Percentiles rank a stretch among this genome's conserved stretches.
Evolutionary conservation across 192 early-diverging fungal species (phyloP).

Genomic region (Podila verticillata): DNA sequence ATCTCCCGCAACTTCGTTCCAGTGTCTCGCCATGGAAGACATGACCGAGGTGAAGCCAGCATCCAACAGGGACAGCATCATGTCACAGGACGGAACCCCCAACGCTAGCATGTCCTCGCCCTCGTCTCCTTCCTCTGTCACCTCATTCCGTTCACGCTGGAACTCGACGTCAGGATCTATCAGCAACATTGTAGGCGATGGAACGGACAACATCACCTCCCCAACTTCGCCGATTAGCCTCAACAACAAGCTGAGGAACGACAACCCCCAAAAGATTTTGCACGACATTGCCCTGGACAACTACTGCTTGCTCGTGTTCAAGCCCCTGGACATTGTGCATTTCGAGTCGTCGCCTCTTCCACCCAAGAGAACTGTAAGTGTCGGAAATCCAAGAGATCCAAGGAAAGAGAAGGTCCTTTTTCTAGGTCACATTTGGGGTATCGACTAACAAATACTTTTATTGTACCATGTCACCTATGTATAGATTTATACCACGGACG

Average conservation of each 20-base stretch:
- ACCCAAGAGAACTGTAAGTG: slow-evolving; percentile 60
- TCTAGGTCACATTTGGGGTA: background rate
- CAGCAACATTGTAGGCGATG: background rate
- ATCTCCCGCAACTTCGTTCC: slow-evolving; percentile 58
- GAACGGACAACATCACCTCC: background rate
- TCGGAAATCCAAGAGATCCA: background rate
- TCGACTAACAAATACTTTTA: background rate
- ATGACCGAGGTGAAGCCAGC: slow-evolving; percentile 26
- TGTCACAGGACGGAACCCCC: slow-evolving; percentile 38
- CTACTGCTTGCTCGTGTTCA: slow-evolving; percentile 77
- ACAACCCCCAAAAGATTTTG: slow-evolving; percentile 62
- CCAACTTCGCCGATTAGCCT: background rate
- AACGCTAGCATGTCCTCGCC: slow-evolving; percentile 35
- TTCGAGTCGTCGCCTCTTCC: slow-evolving; percentile 60
- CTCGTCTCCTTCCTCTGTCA: slow-evolving; percentile 41
- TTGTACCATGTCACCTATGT: background rate
- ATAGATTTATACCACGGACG: slow-evolving; percentile 50
- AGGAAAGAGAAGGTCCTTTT: no score
- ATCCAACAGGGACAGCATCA: slow-evolving; percentile 30
- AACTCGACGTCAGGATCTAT: slow-evolving; percentile 9
- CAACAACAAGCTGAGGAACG: slow-evolving; percentile 34
- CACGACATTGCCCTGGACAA: slow-evolving; percentile 81
- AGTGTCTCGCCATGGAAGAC: slow-evolving; percentile 66
- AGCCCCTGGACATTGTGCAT: slow-evolving; percentile 69
- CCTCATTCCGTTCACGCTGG: slow-evolving; percentile 46